phyloP scores from a whole-genome alignment of 225 moss, liverwort and hornwort species.

The Lunularia cruciata region DNA sequence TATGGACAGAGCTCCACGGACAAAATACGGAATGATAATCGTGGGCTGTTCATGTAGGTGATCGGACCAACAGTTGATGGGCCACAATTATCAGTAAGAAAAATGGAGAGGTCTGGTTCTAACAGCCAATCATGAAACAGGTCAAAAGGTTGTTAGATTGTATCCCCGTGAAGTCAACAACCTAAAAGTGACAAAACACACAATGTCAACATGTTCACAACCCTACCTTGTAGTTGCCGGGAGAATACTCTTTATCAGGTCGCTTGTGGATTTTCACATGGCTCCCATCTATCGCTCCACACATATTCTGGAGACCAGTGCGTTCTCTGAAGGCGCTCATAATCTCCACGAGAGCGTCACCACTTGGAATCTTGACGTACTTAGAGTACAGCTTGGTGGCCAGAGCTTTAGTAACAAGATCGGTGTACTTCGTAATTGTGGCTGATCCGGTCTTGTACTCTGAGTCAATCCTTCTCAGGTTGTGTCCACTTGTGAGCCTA shows the following conservation, averaged over 20 bases:
- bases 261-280: conserved; percentile 47
- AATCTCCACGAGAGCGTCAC: conserved; percentile 39
- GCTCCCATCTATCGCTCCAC: conserved; percentile 53
- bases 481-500: conserved; percentile 44
- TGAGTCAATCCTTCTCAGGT: conserved; percentile 39
- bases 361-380: conserved; percentile 43
- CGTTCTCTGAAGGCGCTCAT: conserved; percentile 39
- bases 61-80: too few relatives aligned
- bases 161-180: too few relatives aligned
- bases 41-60: too few relatives aligned
- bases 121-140: too few relatives aligned
- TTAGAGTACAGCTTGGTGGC: conserved; percentile 49
- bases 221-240: conserved; percentile 47
- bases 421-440: conserved; percentile 50
- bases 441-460: conserved; percentile 40
- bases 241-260: conserved; percentile 46
- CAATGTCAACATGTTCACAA: background rate
- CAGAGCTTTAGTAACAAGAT: conserved; percentile 47
- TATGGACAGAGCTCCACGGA: too few relatives aligned
- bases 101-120: too few relatives aligned
- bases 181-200: background rate
- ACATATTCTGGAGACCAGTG: conserved; percentile 51
- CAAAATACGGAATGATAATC: too few relatives aligned
- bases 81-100: too few relatives aligned
- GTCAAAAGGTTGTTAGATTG: too few relatives aligned